These are phyloP conservation scores for Paramecium sonneborni DNA, from an alignment of 73 alveolate species.

Conservation along the genomic window DNA sequence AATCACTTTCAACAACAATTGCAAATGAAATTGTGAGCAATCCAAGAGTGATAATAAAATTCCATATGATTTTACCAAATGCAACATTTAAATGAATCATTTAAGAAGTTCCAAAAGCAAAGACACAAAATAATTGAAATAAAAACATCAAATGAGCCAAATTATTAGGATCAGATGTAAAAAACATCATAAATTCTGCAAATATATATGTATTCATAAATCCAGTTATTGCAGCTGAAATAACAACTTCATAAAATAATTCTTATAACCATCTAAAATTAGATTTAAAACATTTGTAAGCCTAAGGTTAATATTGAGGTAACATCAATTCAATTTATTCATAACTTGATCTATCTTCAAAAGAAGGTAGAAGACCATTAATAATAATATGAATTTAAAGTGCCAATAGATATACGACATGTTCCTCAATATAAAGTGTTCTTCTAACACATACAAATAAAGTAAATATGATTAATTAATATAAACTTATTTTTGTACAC, in stretches of 20 bases:
- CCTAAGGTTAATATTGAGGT: background rate
- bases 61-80: background rate
- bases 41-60: background rate
- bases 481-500: background rate
- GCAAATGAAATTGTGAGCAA: background rate
- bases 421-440: background rate
- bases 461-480: background rate
- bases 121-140: background rate
- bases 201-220: background rate
- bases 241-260: background rate
- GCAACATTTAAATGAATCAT: background rate
- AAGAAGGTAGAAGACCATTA: background rate
- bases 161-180: background rate
- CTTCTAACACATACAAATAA: background rate
- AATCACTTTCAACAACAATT: background rate
- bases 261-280: conserved; percentile 43
- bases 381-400: background rate
- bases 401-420: background rate
- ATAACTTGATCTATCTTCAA: background rate
- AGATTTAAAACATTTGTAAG: background rate
- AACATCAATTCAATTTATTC: conserved; percentile 11
- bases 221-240: background rate
- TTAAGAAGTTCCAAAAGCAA: background rate
- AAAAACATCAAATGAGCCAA: background rate
- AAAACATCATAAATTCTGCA: background rate